These are phyloP conservation scores for Ceratobasidium theobromae DNA, from an alignment of 1,284 basidiomycete genomes.

Conservation along the genomic window DNA sequence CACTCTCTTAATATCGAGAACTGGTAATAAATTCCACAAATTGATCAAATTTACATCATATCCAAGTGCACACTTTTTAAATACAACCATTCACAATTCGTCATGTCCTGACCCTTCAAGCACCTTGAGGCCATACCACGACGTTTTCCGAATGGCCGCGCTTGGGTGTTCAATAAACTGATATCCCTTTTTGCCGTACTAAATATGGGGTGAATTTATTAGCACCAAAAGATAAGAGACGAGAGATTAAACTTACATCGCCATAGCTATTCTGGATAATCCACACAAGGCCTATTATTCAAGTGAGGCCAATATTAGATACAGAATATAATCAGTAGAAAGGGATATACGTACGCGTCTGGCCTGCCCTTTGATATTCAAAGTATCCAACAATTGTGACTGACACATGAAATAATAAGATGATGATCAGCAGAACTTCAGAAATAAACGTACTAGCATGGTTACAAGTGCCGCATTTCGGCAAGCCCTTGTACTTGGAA, in stretches of 20 bases:
- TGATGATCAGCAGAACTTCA: not conserved
- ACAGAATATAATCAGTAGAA: not conserved
- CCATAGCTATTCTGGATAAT: slow-evolving; percentile 15
- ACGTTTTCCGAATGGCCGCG: not conserved
- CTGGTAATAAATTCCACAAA: too few relatives aligned
- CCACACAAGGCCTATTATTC: not conserved
- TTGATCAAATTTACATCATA: too few relatives aligned
- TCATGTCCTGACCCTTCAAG: not conserved
- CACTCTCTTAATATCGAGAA: too few relatives aligned
- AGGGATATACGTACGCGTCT: not conserved
- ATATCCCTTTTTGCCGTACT: not conserved
- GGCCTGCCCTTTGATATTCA: not conserved
- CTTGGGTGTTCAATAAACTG: slow-evolving; percentile 7
- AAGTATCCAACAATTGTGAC: slow-evolving; percentile 10
- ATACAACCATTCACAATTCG: not conserved
- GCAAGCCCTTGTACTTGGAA: not conserved
- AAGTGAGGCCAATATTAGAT: not conserved
- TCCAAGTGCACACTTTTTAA: too few relatives aligned
- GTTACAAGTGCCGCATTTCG: not conserved
- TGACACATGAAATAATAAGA: not conserved
- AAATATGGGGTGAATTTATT: not conserved
- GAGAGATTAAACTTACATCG: not conserved
- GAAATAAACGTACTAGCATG: not conserved
- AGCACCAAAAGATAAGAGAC: not conserved
- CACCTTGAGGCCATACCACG: not conserved